Conservation (phyloP, 768 basidiomycete genomes). For the Phlegmacium glaucopus region DNA sequence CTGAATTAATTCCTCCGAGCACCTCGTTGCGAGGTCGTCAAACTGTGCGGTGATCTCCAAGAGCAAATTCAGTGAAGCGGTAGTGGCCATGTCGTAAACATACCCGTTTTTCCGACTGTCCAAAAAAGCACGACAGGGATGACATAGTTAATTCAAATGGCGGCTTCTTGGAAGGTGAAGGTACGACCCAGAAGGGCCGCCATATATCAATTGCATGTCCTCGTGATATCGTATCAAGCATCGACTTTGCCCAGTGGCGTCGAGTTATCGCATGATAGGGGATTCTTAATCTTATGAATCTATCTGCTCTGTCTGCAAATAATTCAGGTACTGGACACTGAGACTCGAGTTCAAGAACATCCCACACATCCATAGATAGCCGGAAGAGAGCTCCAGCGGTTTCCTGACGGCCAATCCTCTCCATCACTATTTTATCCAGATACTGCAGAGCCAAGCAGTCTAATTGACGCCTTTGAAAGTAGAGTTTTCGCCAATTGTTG, state of each 20-base stretch:
- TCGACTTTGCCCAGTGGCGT: conserved; percentile 47
- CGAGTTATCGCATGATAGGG: conserved; percentile 19
- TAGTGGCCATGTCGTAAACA: conserved; percentile 8
- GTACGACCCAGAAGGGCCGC: conserved; percentile 15
- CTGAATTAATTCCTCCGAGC: conserved; percentile 34
- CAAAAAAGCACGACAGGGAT: conserved; percentile 52
- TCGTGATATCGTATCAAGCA: conserved; percentile 43
- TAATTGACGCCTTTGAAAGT: conserved; percentile 38
- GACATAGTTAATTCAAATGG: conserved; percentile 45
- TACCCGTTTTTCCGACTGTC: conserved; percentile 40
- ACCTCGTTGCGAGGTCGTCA: conserved; percentile 35
- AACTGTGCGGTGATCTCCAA: conserved; percentile 39
- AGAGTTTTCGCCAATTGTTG: conserved; percentile 46
- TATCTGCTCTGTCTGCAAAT: conserved; percentile 6
- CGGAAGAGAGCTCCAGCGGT: conserved; percentile 36
- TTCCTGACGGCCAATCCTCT: conserved; percentile 34
- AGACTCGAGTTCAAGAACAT: conserved; percentile 41
- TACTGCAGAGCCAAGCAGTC: conserved; percentile 39
- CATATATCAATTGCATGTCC: conserved; percentile 37
- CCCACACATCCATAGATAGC: conserved; percentile 54
- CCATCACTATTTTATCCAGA: conserved; percentile 37
- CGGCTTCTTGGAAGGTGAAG: conserved; percentile 12
- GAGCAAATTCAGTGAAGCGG: background rate
- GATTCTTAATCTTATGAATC: background rate
- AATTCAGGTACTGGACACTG: conserved; percentile 30